These are phyloP conservation scores for Nemania serpens DNA, from an alignment of 2,329 filamentous ascomycete genomes.

Conservation along the genomic window DNA sequence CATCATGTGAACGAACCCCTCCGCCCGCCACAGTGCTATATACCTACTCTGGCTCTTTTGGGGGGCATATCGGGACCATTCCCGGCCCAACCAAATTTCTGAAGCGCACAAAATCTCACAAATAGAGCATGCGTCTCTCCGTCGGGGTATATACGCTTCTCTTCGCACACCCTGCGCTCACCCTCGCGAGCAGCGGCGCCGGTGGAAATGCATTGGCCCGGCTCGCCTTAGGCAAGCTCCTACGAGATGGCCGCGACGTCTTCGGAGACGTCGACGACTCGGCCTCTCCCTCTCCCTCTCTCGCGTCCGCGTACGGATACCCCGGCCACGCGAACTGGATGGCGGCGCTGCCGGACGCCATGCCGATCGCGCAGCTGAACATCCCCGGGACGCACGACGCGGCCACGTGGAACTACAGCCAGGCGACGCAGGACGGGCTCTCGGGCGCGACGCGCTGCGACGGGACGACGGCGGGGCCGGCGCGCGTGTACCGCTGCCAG, in stretches of 20 bases:
- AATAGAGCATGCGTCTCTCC: conserved; percentile 9
- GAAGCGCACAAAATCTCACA: neutral
- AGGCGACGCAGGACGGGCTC: conserved; percentile 47
- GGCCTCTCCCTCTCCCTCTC: neutral
- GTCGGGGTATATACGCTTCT: neutral
- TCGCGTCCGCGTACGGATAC: neutral
- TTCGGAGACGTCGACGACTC: conserved; percentile 43
- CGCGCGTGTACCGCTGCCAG: conserved; percentile 50
- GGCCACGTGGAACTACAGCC: conserved; percentile 56
- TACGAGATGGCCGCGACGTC: conserved; percentile 48
- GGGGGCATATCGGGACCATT: neutral
- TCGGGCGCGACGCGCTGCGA: conserved; percentile 46
- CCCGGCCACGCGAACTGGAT: conserved; percentile 48
- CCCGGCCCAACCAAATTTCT: neutral
- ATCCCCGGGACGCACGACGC: conserved; percentile 57
- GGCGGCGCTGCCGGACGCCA: conserved; percentile 48
- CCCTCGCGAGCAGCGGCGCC: neutral
- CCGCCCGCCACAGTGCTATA: neutral
- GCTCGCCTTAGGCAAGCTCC: conserved; percentile 48
- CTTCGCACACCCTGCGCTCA: neutral
- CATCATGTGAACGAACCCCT: conserved; percentile 7
- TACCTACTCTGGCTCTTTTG: neutral
- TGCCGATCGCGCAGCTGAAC: conserved; percentile 51
- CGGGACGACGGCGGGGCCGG: conserved; percentile 36
- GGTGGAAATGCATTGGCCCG: conserved; percentile 34